These are phyloP conservation scores for Adansonia madagascariensis DNA, from an alignment of 441 rosid genomes.

Conservation along the genomic window DNA sequence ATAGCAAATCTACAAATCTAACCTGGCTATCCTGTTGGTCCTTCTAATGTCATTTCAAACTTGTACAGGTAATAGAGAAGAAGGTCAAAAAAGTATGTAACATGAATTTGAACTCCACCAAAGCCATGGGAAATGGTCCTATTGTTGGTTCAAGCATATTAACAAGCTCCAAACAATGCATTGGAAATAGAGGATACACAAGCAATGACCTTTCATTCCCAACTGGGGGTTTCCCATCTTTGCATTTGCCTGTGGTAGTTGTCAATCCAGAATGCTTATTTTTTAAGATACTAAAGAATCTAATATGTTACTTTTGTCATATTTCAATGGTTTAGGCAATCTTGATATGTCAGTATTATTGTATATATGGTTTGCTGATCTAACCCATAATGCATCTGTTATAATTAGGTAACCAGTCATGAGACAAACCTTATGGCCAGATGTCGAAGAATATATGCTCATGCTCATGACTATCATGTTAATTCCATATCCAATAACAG, in stretches of 20 bases:
- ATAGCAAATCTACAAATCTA: background rate
- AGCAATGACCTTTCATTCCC: constrained; percentile 66
- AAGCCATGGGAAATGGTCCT: constrained; percentile 57
- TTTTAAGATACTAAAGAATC: background rate
- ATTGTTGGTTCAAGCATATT: constrained; percentile 67
- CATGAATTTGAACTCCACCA: constrained; percentile 67
- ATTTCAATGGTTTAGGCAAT: background rate
- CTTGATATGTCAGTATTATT: background rate
- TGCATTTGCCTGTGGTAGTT: constrained; percentile 90
- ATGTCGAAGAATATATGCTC: constrained; percentile 93
- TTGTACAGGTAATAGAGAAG: constrained; percentile 85
- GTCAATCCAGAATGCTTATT: constrained; percentile 30
- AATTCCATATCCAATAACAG: constrained; percentile 96
- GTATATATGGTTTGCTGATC: background rate
- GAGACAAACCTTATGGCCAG: constrained; percentile 85
- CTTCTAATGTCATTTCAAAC: constrained; percentile 15
- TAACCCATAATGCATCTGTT: constrained; percentile 8
- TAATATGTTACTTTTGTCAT: background rate
- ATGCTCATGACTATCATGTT: constrained; percentile 98
- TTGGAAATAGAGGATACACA: constrained; percentile 64
- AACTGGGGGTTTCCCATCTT: constrained; percentile 71
- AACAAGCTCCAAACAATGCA: constrained; percentile 44
- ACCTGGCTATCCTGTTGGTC: background rate
- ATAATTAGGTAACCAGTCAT: constrained; percentile 67
- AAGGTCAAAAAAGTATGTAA: constrained; percentile 83